Evolutionary conservation across 2,329 filamentous ascomycete species (phyloP).

Genomic region (Massarina eburnea): DNA sequence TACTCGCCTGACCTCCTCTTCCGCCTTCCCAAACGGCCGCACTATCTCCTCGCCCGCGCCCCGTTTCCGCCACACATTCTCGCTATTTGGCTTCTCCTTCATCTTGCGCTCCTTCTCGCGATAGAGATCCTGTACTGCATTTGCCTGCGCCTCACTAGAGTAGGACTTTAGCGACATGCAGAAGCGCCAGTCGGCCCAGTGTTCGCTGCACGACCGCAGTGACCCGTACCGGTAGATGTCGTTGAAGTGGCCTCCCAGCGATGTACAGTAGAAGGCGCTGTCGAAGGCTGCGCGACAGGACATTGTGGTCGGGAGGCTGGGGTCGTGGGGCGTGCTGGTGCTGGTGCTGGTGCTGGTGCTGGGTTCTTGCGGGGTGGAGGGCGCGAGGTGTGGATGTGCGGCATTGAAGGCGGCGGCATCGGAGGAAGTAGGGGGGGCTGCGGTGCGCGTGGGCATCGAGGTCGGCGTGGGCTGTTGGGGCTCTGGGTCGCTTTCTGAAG

Average conservation of each 20-base stretch:
- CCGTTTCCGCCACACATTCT: slow-evolving; percentile 86
- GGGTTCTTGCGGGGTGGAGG: slow-evolving; percentile 13
- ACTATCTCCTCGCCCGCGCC: slow-evolving; percentile 42
- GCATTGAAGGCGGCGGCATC: slow-evolving; percentile 51
- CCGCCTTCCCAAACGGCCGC: slow-evolving; percentile 25
- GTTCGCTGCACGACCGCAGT: slow-evolving; percentile 74
- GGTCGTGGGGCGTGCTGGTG: slow-evolving; percentile 20
- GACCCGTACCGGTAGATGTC: slow-evolving; percentile 85
- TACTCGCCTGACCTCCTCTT: slow-evolving; percentile 8
- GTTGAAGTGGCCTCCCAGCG: slow-evolving; percentile 86
- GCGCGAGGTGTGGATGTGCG: slow-evolving; percentile 54
- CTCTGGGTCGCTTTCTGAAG: slow-evolving; percentile 16
- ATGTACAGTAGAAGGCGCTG: slow-evolving; percentile 90
- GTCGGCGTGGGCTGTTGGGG: slow-evolving; percentile 17
- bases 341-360: slow-evolving; percentile 12
- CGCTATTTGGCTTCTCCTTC: slow-evolving; percentile 71
- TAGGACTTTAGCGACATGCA: slow-evolving; percentile 80
- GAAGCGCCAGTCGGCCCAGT: slow-evolving; percentile 96
- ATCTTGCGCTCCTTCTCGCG: slow-evolving; percentile 67
- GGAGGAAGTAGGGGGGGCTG: slow-evolving; percentile 38
- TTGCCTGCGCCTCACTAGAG: slow-evolving; percentile 59
- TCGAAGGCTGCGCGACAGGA: slow-evolving; percentile 91
- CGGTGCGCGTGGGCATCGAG: slow-evolving; percentile 14
- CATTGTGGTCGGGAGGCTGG: slow-evolving; percentile 72
- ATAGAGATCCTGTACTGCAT: slow-evolving; percentile 66